phyloP scores from a whole-genome alignment of 2,329 filamentous ascomycete species.

The Aspergillus phoenicis region DNA sequence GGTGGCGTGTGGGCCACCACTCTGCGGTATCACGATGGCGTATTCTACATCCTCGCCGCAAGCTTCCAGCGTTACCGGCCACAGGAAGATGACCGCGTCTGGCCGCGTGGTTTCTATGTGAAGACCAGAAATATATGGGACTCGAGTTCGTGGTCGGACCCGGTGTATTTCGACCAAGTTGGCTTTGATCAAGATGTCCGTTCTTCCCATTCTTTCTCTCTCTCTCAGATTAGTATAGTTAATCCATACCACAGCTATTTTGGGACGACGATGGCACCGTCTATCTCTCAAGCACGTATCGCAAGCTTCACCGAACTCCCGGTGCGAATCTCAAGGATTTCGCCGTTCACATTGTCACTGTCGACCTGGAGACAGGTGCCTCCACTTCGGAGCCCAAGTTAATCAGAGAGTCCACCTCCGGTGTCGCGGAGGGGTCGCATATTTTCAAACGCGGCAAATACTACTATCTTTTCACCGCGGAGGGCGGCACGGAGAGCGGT shows the following conservation, averaged over 20 bases:
- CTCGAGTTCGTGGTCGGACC: conserved; percentile 55
- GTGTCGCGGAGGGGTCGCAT: conserved; percentile 57
- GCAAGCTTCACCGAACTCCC: conserved; percentile 41
- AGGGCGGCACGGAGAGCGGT: conserved; percentile 60
- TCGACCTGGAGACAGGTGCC: conserved; percentile 36
- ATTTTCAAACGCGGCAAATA: conserved; percentile 55
- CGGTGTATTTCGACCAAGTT: conserved; percentile 57
- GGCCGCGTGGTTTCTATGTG: conserved; percentile 58
- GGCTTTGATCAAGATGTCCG: conserved; percentile 56
- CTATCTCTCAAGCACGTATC: conserved; percentile 50
- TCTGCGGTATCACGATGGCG: conserved; percentile 47
- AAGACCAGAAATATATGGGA: conserved; percentile 58
- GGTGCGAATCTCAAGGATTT: conserved; percentile 54
- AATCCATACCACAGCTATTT: conserved; percentile 42
- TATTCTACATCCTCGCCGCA: conserved; percentile 53
- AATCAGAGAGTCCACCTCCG: conserved; percentile 50
- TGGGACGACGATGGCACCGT: conserved; percentile 55
- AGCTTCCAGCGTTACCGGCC: conserved; percentile 47
- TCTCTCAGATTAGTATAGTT: no score
- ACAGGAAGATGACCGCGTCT: conserved; percentile 50
- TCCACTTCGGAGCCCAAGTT: conserved; percentile 35
- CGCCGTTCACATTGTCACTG: conserved; percentile 42
- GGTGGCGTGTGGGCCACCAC: conserved; percentile 54
- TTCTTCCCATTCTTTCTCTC: no score
- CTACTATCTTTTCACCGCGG: conserved; percentile 58